A percentile compares a stretch with the other conserved stretches of the same genome.
Conservation (phyloP, 768 basidiomycete species). For the Kwoniella bestiolae region DNA sequence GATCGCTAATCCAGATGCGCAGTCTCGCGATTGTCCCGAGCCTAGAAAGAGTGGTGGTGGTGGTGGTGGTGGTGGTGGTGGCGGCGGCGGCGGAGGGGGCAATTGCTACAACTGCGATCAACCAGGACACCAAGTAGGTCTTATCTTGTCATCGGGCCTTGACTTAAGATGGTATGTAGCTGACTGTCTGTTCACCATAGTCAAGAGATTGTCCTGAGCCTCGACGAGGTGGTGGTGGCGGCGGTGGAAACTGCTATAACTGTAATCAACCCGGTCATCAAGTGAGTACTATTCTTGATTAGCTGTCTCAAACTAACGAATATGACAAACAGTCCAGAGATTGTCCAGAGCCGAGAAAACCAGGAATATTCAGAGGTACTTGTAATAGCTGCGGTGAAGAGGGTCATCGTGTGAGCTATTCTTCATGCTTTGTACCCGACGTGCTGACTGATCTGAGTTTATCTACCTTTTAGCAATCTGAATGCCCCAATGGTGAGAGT, state of each 20-base stretch:
- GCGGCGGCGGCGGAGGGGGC: slow-evolving; percentile 4
- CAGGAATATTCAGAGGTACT: neutral
- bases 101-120: slow-evolving; percentile 18
- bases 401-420: slow-evolving; percentile 11
- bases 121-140: slow-evolving; percentile 25
- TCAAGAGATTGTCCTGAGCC: slow-evolving; percentile 9
- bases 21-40: slow-evolving; percentile 16
- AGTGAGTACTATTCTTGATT: slow-evolving; percentile 22
- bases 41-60: neutral
- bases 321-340: slow-evolving; percentile 23
- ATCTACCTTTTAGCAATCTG: too few relatives aligned
- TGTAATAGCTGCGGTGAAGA: slow-evolving; percentile 16
- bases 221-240: slow-evolving; percentile 11
- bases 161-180: too few relatives aligned
- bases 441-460: too few relatives aligned
- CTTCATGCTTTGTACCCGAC: too few relatives aligned
- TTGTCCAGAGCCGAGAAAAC: slow-evolving; percentile 17
- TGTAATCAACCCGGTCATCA: slow-evolving; percentile 24
- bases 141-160: too few relatives aligned
- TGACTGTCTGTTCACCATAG: too few relatives aligned
- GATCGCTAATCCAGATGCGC: neutral
- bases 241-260: slow-evolving; percentile 20
- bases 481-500: too few relatives aligned
- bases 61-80: slow-evolving; percentile 12
- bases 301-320: too few relatives aligned